Evolutionary conservation across 1,284 basidiomycete species (phyloP), one percentile per base, ranked within the genome.

Genomic region (Fomes fomentarius): DNA sequence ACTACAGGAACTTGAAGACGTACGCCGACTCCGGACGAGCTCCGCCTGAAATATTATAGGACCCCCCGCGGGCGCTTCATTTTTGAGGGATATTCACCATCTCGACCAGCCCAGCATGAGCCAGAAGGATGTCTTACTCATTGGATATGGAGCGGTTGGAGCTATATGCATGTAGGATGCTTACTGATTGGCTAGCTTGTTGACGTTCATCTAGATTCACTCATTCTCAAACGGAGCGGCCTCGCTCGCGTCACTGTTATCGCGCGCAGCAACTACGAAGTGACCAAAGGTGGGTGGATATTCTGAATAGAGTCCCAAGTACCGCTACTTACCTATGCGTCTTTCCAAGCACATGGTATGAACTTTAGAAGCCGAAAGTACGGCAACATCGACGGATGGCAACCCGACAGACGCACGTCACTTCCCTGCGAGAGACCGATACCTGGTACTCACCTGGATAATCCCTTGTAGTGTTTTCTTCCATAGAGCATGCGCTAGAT

Each of bases 221-320:
- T 84, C 47, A 75, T 91, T 25, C 75, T 92, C 30, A 79, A 86
- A 63, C 74, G 74, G 51, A 82, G 83, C 51, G 85, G 85, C 7
- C 74, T 76, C 28, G 85, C 81, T 1, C 73, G 80, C n/a, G 84
- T 93, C 10, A 92, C 89, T 0, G 85, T 79, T 11, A 85, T 92
- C 4, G 90, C 90, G 1, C 72, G 91, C 47, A 84, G 87, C 49
- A 93, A 93, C 63, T 89, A 84, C 64, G 76, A 81, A 22, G 72
- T 78, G 2, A 79, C 87, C 21, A 76, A 77, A 11, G 72, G 84
- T 83, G 47, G 47, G 71, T 63, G 19, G 2, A 12, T n/a, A 12
- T 24, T 11, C 30, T 7, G 12, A 21, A 7, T 5, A 19, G 50
- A 41, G 19, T 26, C 9, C 17, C n/a, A n/a, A n/a, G n/a, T n/a